These are phyloP conservation scores for Posidonia australis DNA, from an alignment of 106 monocot species.

Conservation along the genomic window DNA sequence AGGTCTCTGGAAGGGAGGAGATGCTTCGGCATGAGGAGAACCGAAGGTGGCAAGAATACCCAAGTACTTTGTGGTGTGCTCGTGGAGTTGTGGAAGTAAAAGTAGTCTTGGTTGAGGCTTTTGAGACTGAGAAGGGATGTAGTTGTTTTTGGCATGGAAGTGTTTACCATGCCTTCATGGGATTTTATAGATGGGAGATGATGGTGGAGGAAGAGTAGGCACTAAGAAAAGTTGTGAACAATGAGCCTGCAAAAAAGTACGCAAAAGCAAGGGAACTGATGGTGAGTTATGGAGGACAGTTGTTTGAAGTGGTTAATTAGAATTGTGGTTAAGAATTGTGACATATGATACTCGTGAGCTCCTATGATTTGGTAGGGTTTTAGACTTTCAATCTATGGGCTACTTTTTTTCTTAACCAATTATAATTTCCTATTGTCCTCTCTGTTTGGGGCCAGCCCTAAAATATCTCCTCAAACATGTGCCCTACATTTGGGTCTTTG, in stretches of 20 bases:
- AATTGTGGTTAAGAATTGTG: too few species aligned
- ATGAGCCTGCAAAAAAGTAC: not conserved
- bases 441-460: too few species aligned
- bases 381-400: too few species aligned
- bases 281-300: constrained; percentile 7
- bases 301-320: not conserved
- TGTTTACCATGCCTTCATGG: not conserved
- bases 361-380: too few species aligned
- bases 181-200: constrained; percentile 12
- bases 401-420: too few species aligned
- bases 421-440: too few species aligned
- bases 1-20: not conserved
- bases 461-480: too few species aligned
- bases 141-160: not conserved
- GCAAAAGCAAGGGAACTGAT: not conserved
- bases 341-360: too few species aligned
- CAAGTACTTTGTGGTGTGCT: not conserved
- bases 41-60: too few species aligned
- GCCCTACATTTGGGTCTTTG: too few species aligned
- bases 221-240: constrained; percentile 14
- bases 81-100: not conserved
- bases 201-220: constrained; percentile 12
- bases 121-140: not conserved
- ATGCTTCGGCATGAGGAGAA: not conserved
- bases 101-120: not conserved